Conservation (phyloP, 139 green algal species). For the Chlorella sorokiniana region DNA sequence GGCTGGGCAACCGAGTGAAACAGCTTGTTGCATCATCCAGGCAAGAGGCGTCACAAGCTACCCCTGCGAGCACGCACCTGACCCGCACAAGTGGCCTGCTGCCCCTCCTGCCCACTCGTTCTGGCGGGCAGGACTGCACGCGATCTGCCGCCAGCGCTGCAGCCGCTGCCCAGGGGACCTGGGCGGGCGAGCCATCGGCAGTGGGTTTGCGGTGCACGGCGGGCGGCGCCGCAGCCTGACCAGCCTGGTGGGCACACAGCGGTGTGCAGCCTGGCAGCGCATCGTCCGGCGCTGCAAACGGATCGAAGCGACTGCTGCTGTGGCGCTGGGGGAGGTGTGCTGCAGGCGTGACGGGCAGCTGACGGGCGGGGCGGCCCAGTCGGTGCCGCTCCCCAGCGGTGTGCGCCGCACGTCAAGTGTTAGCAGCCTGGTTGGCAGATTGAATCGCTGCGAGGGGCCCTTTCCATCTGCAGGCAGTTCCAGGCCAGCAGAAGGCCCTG, state of each 20-base stretch:
- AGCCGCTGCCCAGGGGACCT: not conserved
- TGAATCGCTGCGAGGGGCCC: no score
- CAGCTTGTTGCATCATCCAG: not conserved
- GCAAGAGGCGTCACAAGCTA: not conserved
- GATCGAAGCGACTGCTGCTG: not conserved
- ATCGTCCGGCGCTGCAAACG: not conserved
- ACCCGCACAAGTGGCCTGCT: not conserved
- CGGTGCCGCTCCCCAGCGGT: not conserved
- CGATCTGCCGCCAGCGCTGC: not conserved
- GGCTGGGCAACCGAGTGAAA: not conserved
- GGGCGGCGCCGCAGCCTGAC: not conserved
- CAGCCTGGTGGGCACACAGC: not conserved
- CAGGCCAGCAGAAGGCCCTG: no score
- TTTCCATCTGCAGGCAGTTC: no score
- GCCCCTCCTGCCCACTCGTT: not conserved
- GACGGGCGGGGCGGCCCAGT: not conserved
- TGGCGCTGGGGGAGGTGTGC: not conserved
- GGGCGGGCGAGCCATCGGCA: not conserved
- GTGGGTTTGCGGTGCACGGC: slow-evolving; percentile 13
- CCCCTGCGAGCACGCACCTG: not conserved
- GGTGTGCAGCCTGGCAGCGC: slow-evolving; percentile 12
- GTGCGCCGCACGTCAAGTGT: not conserved
- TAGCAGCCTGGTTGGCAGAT: not conserved
- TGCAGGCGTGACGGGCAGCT: slow-evolving; percentile 19
- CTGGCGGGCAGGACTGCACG: slow-evolving; percentile 26